Evolutionary conservation across 2,329 filamentous ascomycete genomes (phyloP), one percentile per base, ranked within the genome.

Genomic region (Pestalotiopsis fici): DNA sequence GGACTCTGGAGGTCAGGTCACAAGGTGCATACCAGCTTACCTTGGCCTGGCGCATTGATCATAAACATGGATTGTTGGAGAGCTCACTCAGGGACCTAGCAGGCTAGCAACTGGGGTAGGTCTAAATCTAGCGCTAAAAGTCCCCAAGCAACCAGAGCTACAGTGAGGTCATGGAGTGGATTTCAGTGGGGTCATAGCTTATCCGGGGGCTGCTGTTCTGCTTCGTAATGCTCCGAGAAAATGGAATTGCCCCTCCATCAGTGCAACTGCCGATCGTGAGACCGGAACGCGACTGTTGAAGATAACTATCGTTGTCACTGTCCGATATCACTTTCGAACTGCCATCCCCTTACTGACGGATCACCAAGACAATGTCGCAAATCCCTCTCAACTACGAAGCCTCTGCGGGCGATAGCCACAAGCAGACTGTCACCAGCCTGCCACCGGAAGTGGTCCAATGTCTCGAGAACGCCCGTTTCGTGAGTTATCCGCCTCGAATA

Each of bases 401-500:
- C 67, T 95, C 93, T 6, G 89, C 90, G 64, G 90, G 91, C 71
- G 86, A 91, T 66, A 93, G 89, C 57, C 86, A 94, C 79, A 91
- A 90, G 70, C 89, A 91, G 78, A 80, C 88, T 68, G 91, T 93
- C 47, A 85, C 86, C 67, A 87, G 87, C 9, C 87, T 98, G 2
- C 96, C 96, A 0, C 83, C 86, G 3, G 95, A 98, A 79, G 96
- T 98, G 25, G 87, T 96, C 13, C 91, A 94, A 75, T 98, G 95
- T 77, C 89, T 99, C 27, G 91, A 97, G 78, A 98, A 98, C 83
- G 94, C 95, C 62, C 91, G 95, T 74, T 99, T 98, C 83, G 94
- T 97, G 88, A 74, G 87, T 82, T 65, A 37, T 69, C 62, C 27
- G n/a, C 54, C 64, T 50, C n/a, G 31, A 23, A 11, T 55, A 23